Conservation (phyloP, 345 rosid species). For the Leavenworthia alabamica region DNA sequence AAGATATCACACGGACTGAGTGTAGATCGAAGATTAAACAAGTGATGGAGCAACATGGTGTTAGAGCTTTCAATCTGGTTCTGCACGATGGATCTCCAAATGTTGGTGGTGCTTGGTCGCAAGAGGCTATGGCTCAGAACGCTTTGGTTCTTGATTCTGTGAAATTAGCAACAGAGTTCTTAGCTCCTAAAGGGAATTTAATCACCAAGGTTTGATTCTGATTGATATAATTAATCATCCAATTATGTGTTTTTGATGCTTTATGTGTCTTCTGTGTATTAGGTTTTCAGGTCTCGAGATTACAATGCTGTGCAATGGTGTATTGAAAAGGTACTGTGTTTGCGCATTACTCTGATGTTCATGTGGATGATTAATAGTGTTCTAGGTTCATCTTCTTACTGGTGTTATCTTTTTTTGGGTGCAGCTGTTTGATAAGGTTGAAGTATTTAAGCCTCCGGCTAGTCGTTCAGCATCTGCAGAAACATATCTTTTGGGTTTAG, state of each 20-base stretch:
- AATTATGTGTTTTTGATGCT: not conserved
- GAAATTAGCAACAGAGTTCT: conserved; percentile 70
- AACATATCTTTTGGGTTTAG: conserved; percentile 69
- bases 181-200: conserved; percentile 69
- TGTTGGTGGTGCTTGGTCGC: conserved; percentile 91
- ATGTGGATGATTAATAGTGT: not conserved
- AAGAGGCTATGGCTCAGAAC: conserved; percentile 85
- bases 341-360: not conserved
- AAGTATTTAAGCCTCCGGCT: conserved; percentile 89
- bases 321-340: conserved; percentile 55
- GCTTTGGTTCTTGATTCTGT: conserved; percentile 85
- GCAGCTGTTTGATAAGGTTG: conserved; percentile 90
- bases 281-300: conserved; percentile 96
- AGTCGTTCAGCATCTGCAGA: conserved; percentile 93
- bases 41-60: conserved; percentile 60
- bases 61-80: conserved; percentile 60
- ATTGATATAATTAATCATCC: not conserved
- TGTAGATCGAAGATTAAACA: conserved; percentile 61
- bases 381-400: no score
- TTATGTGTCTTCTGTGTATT: not conserved
- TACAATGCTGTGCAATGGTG: conserved; percentile 74
- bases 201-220: conserved; percentile 56
- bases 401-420: not conserved
- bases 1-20: conserved; percentile 77
- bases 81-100: conserved; percentile 95